Evolutionary conservation across 2,329 filamentous ascomycete genomes (phyloP).

Genomic region (Cordyceps cateniannulata): DNA sequence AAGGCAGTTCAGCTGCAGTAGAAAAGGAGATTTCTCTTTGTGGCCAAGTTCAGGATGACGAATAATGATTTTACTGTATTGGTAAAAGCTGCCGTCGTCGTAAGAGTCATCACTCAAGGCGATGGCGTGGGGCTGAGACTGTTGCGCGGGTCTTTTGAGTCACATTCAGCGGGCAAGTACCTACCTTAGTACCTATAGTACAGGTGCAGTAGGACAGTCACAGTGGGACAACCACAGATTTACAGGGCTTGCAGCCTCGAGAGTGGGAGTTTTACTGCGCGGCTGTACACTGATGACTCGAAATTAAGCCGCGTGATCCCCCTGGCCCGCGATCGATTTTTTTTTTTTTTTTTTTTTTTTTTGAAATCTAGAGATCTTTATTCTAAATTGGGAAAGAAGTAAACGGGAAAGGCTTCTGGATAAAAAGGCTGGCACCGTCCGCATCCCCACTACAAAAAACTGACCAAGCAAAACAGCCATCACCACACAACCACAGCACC

Average conservation of each 20-base stretch:
- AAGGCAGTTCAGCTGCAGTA: background rate
- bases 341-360: too few species aligned
- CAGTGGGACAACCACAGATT: background rate
- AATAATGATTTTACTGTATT: constrained; percentile 5
- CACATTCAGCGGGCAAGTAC: constrained; percentile 4
- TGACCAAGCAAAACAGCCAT: constrained; percentile 6
- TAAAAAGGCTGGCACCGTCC: background rate
- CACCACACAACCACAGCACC: background rate
- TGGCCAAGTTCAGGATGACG: constrained; percentile 5
- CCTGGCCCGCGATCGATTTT: background rate
- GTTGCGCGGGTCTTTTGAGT: constrained; percentile 9
- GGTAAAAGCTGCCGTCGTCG: background rate
- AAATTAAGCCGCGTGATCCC: background rate
- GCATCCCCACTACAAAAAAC: background rate
- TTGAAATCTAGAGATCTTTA: too few species aligned
- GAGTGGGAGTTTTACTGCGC: background rate
- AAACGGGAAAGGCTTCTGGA: background rate
- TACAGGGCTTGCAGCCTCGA: background rate
- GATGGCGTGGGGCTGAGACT: background rate
- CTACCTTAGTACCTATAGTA: too few species aligned
- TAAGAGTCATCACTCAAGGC: constrained; percentile 7
- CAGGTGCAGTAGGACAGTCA: background rate
- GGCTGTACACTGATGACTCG: constrained; percentile 1
- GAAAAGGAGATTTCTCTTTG: background rate
- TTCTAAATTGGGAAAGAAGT: background rate